These are phyloP conservation scores for Medicago lupulina DNA, from an alignment of 306 rosid species.

Conservation along the genomic window DNA sequence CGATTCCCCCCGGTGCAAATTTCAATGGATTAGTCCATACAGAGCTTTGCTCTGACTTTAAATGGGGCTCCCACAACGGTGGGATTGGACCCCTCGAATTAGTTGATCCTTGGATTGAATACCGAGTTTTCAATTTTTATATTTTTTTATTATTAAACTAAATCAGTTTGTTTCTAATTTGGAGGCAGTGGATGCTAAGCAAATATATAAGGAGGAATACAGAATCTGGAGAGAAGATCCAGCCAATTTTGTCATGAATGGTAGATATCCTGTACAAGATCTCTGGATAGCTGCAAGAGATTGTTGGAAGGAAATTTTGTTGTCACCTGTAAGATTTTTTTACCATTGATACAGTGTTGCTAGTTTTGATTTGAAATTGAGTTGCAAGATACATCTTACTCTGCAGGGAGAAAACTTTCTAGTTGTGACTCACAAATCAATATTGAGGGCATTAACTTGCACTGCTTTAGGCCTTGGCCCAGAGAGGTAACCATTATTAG, in stretches of 20 bases:
- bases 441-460: conserved; percentile 77
- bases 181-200: conserved; percentile 67
- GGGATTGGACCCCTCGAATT: too few relatives aligned
- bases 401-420: conserved; percentile 73
- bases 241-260: conserved; percentile 66
- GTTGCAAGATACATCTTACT: conserved; percentile 32
- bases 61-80: too few relatives aligned
- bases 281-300: conserved; percentile 68
- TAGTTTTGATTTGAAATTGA: conserved; percentile 14
- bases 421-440: conserved; percentile 80
- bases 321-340: conserved; percentile 64
- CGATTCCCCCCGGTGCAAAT: too few relatives aligned
- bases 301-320: conserved; percentile 79
- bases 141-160: conserved; percentile 44
- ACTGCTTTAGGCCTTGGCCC: conserved; percentile 75
- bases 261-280: conserved; percentile 64
- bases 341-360: conserved; percentile 23
- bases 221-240: conserved; percentile 81
- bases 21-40: too few relatives aligned
- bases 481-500: conserved; percentile 58
- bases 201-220: conserved; percentile 60
- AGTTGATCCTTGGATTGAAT: too few relatives aligned
- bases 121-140: too few relatives aligned
- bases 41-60: too few relatives aligned
- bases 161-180: conserved; percentile 63